Base-by-base conservation (phyloP, 2,329 filamentous ascomycete genomes). In the Diplodia scrobiculata region DNA sequence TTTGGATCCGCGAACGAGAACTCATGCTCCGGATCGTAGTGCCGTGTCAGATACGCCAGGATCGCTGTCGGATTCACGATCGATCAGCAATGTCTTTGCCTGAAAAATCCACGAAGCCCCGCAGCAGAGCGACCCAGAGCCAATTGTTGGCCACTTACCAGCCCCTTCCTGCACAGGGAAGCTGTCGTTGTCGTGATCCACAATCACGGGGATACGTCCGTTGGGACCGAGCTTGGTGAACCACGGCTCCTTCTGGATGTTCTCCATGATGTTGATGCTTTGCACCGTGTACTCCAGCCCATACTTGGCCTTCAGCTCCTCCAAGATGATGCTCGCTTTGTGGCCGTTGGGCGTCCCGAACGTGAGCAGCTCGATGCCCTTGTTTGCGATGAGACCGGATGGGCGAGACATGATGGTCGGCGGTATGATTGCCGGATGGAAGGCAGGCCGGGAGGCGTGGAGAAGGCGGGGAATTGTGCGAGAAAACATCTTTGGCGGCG, bases 181-280 rank as follows among this genome's bases (percentile, higher is more conserved):
- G 54, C 77, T 83, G 66, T 79, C 79, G 68, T 85, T 82, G 75
- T 89, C 86, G 69, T 90, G 87, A 77, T 90, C 87, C 34, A 89
- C 82, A 54, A 90, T 83, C 54, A 84, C 86, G 1, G 87, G 86
- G 70, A 89, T 89, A 17, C 86, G 82, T 2, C 87, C 87, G 74
- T 90, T 90, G 45, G 87, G 87, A 67, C 83, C 84, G 34, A 87
- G 73, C 45, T 84, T 83, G 0, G 83, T 86, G 78, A 85, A 90
- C 87, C 87, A 90, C 1, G 83, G 80, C 79, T 89, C 82, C 75
- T 89, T 89, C 71, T 90, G 88, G 32, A 87, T 83, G 77, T 88
- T 87, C 71, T 86, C 80, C 67, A 72, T 71, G 27, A 77, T 89
- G 76, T 88, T 81, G 74, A 90, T 81, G 66, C 73, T 71, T 70